Base-by-base conservation (phyloP, 345 rosid genomes). In the Populus simonii region DNA sequence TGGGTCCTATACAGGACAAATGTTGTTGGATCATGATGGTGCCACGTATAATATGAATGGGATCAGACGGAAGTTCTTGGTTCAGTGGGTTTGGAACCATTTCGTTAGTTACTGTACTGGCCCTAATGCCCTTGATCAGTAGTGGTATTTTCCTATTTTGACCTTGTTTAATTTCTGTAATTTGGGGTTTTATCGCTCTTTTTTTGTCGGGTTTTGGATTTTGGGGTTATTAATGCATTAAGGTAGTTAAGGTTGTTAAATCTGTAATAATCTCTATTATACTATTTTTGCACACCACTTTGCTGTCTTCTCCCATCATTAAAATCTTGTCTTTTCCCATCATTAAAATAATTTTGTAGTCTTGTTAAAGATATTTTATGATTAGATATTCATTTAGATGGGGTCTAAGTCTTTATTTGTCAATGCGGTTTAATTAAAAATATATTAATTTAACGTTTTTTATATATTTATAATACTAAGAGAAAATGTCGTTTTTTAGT, bases 81-180 rank as follows among this genome's bases (percentile, higher is more conserved):
- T 95, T 62, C 99, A 95, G 90, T 95, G 99, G 99, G 74, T 95
- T 18, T 95, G 99, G 99, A 95, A 89, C 77, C 92, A 85, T 73
- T 73, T 92, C 68, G 82, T 92, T 36, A 91, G 82, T 81, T 95
- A 93, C 86, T 95, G 99, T 82, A 89, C 87, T 79, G 99, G 99
- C 61, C 99, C 99, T 20, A 95, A 95, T 84, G 93, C 94, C 41
- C 91, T 95, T 16, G 99, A 95, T 83, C 88, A 90, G 80, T 79
- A 79, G 76, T 63, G 62, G 16, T 61, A 11, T 18, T 8, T 68
- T 17, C 16, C 68, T n/a, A 11, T 59, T 33, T 35, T 41, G 5
- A 7, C 47, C 39, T 68, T 59, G 51, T 51, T 61, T 17, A 41
- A 41, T 41, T 41, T 41, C 15, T 45, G 6, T 81, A 22, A 61